Evolutionary conservation across 2,329 filamentous ascomycete genomes (phyloP).

Genomic region (Colletotrichum melonis): DNA sequence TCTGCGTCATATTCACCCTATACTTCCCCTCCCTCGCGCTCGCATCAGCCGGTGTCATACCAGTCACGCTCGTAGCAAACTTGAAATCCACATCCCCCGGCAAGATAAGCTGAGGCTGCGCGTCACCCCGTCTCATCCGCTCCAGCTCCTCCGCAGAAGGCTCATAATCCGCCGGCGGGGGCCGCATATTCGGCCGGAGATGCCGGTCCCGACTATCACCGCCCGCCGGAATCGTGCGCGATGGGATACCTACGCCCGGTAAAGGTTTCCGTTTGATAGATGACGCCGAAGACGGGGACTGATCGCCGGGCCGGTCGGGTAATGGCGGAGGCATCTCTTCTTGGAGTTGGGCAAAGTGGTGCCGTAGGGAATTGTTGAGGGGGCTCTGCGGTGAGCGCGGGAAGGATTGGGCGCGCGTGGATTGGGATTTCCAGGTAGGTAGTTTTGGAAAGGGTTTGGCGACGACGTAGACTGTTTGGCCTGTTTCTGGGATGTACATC

Average conservation of each 20-base stretch:
- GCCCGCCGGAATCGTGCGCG: neutral
- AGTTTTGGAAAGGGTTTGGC: conserved; percentile 34
- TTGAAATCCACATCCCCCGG: conserved; percentile 31
- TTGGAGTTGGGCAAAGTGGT: neutral
- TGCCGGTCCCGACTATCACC: conserved; percentile 12
- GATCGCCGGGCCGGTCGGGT: neutral
- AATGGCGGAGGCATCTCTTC: conserved; percentile 7
- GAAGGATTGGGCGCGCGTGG: neutral
- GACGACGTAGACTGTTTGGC: conserved; percentile 38
- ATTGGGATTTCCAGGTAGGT: conserved; percentile 7
- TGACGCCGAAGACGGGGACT: neutral
- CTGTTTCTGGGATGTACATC: conserved; percentile 39
- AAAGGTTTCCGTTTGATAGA: conserved; percentile 17
- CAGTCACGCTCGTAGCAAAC: conserved; percentile 32
- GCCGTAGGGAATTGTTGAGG: neutral
- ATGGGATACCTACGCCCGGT: neutral
- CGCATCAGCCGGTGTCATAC: conserved; percentile 30
- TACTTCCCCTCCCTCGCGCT: conserved; percentile 28
- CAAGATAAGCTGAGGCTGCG: conserved; percentile 40
- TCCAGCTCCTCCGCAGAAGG: conserved; percentile 38
- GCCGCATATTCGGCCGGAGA: conserved; percentile 27
- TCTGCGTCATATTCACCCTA: neutral
- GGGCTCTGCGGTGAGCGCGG: conserved; percentile 3
- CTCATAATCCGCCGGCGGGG: conserved; percentile 37
- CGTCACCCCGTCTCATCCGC: conserved; percentile 38